Conservation (phyloP, 169 alveolate genomes). For the Plasmodium falciparum region DNA sequence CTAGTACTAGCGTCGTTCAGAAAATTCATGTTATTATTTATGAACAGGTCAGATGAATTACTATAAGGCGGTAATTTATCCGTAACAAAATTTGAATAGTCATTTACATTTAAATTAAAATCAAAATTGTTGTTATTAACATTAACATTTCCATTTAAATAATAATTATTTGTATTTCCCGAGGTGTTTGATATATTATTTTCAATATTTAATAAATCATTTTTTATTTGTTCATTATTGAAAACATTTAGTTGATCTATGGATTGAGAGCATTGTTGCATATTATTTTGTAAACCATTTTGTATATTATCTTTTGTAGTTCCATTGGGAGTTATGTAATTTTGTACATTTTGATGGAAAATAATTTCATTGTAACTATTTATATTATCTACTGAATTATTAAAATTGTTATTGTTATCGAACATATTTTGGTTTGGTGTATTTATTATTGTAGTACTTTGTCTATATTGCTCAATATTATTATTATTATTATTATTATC, state of each 20-base stretch:
- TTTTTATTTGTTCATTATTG: background rate
- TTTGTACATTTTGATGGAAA: too few relatives aligned
- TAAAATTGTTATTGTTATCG: too few relatives aligned
- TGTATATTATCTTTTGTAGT: too few relatives aligned
- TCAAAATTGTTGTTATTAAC: slow-evolving; percentile 1
- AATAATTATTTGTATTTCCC: background rate
- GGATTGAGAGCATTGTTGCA: too few relatives aligned
- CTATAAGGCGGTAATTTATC: background rate
- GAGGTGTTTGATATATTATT: background rate
- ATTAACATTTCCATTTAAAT: slow-evolving; percentile 1
- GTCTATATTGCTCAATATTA: too few relatives aligned
- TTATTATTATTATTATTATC: too few relatives aligned
- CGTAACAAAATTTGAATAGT: slow-evolving; percentile 5
- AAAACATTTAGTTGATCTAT: too few relatives aligned
- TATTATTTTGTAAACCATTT: too few relatives aligned
- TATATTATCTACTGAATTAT: background rate
- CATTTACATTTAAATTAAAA: background rate
- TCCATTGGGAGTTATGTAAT: too few relatives aligned
- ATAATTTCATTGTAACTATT: background rate
- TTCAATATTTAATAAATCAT: background rate
- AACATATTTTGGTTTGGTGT: too few relatives aligned
- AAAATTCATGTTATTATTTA: slow-evolving; percentile 2
- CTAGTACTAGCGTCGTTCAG: slow-evolving; percentile 5
- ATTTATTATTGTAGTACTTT: too few relatives aligned
- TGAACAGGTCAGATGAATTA: background rate